phyloP scores from a whole-genome alignment of 768 basidiomycete species.

The Xerocomellus amylosporus region DNA sequence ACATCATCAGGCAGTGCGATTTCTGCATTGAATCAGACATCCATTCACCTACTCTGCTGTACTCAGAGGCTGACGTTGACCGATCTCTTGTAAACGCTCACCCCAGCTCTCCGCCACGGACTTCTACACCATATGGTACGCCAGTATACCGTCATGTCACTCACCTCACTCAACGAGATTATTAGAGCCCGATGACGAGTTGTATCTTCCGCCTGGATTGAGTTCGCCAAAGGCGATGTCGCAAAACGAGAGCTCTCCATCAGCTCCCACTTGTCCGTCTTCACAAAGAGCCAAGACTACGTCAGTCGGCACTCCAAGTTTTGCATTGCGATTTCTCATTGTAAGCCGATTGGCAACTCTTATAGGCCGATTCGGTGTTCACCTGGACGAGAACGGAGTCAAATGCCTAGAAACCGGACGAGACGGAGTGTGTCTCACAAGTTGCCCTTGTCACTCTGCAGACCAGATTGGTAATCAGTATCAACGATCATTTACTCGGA shows the following conservation, averaged over 20 bases:
- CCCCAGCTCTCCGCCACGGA: slow-evolving; percentile 7
- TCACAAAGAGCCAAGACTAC: slow-evolving; percentile 40
- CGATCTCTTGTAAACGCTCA: slow-evolving; percentile 14
- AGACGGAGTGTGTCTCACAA: slow-evolving; percentile 13
- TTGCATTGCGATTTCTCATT: no score
- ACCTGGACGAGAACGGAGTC: slow-evolving; percentile 15
- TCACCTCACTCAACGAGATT: neutral
- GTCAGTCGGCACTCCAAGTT: no score
- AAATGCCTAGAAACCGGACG: neutral
- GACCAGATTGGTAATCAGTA: neutral
- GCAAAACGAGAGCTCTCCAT: slow-evolving; percentile 6
- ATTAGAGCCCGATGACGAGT: neutral
- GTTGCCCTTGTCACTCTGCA: slow-evolving; percentile 4
- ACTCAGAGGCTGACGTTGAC: slow-evolving; percentile 26
- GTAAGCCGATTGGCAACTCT: slow-evolving; percentile 8
- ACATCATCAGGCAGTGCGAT: slow-evolving; percentile 21
- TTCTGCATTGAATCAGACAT: neutral
- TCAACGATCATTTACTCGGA: neutral
- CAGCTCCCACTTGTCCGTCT: slow-evolving; percentile 12
- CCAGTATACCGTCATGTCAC: neutral
- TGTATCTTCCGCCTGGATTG: neutral
- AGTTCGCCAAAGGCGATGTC: slow-evolving; percentile 6
- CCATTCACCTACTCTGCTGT: neutral
- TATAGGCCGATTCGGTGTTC: slow-evolving; percentile 18
- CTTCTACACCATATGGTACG: slow-evolving; percentile 12